Conservation (phyloP, 805 yeast genomes). For the Starmerella sirachaensis region DNA sequence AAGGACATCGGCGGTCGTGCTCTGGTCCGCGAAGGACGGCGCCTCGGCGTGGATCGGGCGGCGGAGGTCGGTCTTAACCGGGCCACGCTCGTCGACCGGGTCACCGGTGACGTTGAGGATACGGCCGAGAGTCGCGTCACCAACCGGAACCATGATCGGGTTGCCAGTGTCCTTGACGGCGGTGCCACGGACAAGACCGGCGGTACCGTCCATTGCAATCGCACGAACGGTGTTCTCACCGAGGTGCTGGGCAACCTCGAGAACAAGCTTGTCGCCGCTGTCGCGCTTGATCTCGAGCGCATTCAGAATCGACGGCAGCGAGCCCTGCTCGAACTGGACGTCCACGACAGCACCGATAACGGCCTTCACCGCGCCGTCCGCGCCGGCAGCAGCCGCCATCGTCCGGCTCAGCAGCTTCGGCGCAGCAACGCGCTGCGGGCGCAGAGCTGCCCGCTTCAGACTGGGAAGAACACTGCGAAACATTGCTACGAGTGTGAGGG, state of each 20-base stretch:
- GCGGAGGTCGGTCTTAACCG: constrained; percentile 80
- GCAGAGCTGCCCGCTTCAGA: constrained; percentile 25
- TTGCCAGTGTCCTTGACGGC: constrained; percentile 88
- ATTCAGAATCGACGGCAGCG: constrained; percentile 93
- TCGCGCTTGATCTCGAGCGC: constrained; percentile 81
- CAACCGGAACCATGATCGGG: constrained; percentile 98
- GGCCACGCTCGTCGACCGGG: constrained; percentile 99
- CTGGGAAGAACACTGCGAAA: constrained; percentile 25
- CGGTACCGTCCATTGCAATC: constrained; percentile 99
- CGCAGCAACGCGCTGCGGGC: constrained; percentile 18
- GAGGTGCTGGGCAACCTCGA: constrained; percentile 98
- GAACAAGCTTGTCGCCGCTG: constrained; percentile 60
- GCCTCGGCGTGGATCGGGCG: constrained; percentile 99
- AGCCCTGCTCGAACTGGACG: constrained; percentile 96
- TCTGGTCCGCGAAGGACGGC: constrained; percentile 91
- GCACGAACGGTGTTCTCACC: constrained; percentile 99
- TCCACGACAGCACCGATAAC: constrained; percentile 32
- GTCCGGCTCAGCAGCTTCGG: constrained; percentile 20
- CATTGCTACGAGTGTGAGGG: constrained; percentile 17
- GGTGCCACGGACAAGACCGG: constrained; percentile 98
- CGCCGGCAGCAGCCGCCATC: constrained; percentile 21
- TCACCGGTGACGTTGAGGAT: constrained; percentile 96
- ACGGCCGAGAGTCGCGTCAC: constrained; percentile 98
- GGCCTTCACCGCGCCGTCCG: constrained; percentile 23
- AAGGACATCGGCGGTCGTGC: constrained; percentile 93